Conservation (phyloP, 1,284 basidiomycete genomes). For the Butyriboletus appendiculatus region DNA sequence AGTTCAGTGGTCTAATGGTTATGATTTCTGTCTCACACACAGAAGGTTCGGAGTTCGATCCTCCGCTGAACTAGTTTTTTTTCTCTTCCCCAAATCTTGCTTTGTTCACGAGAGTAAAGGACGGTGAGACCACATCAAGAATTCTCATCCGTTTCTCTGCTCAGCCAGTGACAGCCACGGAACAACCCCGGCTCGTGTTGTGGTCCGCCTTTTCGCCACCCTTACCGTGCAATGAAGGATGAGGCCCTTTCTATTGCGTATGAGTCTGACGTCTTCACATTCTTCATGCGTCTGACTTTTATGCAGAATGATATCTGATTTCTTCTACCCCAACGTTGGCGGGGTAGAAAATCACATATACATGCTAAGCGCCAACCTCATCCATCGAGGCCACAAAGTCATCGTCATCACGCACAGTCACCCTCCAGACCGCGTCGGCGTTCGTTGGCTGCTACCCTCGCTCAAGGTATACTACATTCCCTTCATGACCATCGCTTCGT, state of each 20-base stretch:
- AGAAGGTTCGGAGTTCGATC: constrained; percentile 67
- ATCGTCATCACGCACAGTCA: constrained; percentile 95
- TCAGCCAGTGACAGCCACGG: background rate
- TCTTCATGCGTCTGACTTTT: background rate
- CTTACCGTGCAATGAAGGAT: constrained; percentile 23
- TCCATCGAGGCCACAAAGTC: constrained; percentile 88
- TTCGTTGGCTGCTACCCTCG: constrained; percentile 83
- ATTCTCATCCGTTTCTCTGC: background rate
- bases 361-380: constrained; percentile 85
- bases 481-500: constrained; percentile 83
- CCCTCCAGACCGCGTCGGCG: constrained; percentile 79
- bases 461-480: constrained; percentile 94
- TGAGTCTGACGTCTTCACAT: constrained; percentile 1
- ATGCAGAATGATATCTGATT: constrained; percentile 91
- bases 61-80: constrained; percentile 49
- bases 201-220: background rate
- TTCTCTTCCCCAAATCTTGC: constrained; percentile 6
- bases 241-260: constrained; percentile 33
- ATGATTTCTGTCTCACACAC: constrained; percentile 65
- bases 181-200: background rate
- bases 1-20: constrained; percentile 59
- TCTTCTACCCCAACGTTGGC: constrained; percentile 94
- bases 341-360: constrained; percentile 98
- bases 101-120: background rate
- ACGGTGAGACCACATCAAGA: background rate